phyloP scores from a whole-genome alignment of 441 rosid genomes.

The Omphalea diandra region DNA sequence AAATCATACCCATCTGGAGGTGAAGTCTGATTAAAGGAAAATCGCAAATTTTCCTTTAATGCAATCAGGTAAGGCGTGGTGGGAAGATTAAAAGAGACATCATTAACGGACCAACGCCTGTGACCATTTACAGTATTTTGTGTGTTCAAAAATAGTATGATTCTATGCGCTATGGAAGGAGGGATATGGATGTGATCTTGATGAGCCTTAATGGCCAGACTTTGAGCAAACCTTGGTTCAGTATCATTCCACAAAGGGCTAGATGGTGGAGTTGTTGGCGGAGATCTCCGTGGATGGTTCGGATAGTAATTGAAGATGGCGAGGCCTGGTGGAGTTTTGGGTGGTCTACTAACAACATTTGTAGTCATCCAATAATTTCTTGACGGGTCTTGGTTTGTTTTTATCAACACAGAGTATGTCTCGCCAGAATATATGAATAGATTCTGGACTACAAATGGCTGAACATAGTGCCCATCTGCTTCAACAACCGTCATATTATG shows the following conservation, averaged over 20 bases:
- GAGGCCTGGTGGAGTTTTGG: constrained; percentile 43
- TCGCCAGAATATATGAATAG: constrained; percentile 76
- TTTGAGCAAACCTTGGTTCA: constrained; percentile 40
- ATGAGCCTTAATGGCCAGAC: constrained; percentile 52
- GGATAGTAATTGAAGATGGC: constrained; percentile 64
- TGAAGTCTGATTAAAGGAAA: constrained; percentile 38
- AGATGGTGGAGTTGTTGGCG: constrained; percentile 44
- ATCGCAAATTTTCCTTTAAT: constrained; percentile 38
- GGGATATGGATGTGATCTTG: constrained; percentile 38
- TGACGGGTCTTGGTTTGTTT: constrained; percentile 50
- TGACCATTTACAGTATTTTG: constrained; percentile 47
- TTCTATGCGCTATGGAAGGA: constrained; percentile 42
- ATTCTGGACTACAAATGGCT: constrained; percentile 60
- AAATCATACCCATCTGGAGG: constrained; percentile 48
- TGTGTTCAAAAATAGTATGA: constrained; percentile 55
- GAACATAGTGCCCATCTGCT: constrained; percentile 72
- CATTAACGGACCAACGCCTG: constrained; percentile 61
- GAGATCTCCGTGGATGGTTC: constrained; percentile 46
- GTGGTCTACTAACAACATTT: constrained; percentile 49
- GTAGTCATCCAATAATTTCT: constrained; percentile 67
- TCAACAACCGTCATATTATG: constrained; percentile 79
- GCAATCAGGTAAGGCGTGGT: constrained; percentile 64
- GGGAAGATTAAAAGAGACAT: constrained; percentile 55
- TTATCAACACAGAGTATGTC: constrained; percentile 67
- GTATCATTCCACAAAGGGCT: constrained; percentile 49